Percentiles rank a stretch among this genome's conserved stretches.
phyloP scores from a whole-genome alignment of 2,329 filamentous ascomycete genomes.

The Zymoseptoria pseudotritici region DNA sequence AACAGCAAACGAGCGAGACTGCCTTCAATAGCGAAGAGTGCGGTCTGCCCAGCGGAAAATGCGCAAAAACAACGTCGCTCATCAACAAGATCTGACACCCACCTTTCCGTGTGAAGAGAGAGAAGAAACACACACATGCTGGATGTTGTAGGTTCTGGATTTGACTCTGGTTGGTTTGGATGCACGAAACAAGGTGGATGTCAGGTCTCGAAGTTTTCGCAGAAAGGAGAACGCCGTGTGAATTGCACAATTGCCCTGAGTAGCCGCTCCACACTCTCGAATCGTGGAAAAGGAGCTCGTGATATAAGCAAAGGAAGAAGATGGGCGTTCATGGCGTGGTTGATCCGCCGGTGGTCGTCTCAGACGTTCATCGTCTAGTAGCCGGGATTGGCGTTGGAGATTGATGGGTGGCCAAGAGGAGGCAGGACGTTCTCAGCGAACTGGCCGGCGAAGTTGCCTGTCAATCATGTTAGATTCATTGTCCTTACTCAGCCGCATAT shows the following conservation, averaged over 20 bases:
- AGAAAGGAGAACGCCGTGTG: neutral
- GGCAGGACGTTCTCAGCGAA: conserved; percentile 47
- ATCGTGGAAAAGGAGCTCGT: neutral
- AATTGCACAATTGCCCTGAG: neutral
- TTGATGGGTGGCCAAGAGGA: conserved; percentile 30
- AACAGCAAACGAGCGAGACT: neutral
- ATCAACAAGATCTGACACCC: neutral
- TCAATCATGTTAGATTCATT: conserved; percentile 1
- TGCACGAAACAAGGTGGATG: neutral
- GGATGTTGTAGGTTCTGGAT: neutral
- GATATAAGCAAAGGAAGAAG: neutral
- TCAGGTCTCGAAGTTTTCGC: neutral
- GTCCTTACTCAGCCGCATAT: neutral
- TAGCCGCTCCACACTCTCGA: neutral
- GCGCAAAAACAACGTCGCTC: neutral
- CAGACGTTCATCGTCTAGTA: neutral
- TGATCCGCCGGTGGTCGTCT: conserved; percentile 1
- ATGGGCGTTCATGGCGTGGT: neutral
- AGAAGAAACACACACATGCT: neutral
- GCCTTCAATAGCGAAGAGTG: neutral
- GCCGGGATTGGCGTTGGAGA: neutral
- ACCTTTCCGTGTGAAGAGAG: neutral
- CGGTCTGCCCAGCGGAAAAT: neutral
- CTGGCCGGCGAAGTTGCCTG: conserved; percentile 49
- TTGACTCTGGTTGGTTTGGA: neutral